Evolutionary conservation across 2,329 filamentous ascomycete species (phyloP), one percentile per base, ranked within the genome.

Genomic region (Neobulgaria alba): DNA sequence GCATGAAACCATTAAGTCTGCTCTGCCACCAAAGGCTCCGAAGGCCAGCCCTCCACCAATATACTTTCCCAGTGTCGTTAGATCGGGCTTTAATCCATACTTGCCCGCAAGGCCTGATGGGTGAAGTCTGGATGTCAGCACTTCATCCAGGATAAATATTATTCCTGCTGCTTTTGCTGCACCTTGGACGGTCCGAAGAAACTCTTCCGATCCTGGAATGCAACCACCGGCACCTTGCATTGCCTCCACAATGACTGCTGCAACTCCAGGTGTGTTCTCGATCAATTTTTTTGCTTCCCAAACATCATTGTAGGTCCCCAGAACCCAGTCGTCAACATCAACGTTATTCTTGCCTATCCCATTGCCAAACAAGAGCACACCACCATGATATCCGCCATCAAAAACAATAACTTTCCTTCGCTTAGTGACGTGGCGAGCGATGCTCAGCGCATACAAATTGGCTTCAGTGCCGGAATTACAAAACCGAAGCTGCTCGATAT

Each of bases 61-160:
- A 51, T 73, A 83, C 53, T 84, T 85, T 0, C 80, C 80, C 30
- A 83, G 58, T 0, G 77, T 79, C 33, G 71, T 76, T 38, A 84
- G 56, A 52, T 84, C 80, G 0, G 79, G 77, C 2, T 60, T 62
- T 5, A 79, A 55, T 2, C 60, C 64, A 18, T 63, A 43, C 17
- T 61, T 45, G 2, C 58, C 53, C 4, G 69, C 65, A 3, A 77
- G 56, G 0, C 80, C 78, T 5, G 66, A 61, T 2, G 63, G 63
- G 14, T 65, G 59, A 19, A 83, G 60, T 2, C 80, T 67, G 3
- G 74, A 79, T 0, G 79, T 83, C 71, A 83, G 80, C 4, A 85
- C 80, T 59, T 86, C 82, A 55, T 86, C 82, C 10, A 83, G 63
- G 26, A 86, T 76, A 47, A 86, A 69, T 1, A 85, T 43, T 0